Evolutionary conservation across 805 yeast genomes (phyloP).

Genomic region (Cyberlindnera euphorbiae): DNA sequence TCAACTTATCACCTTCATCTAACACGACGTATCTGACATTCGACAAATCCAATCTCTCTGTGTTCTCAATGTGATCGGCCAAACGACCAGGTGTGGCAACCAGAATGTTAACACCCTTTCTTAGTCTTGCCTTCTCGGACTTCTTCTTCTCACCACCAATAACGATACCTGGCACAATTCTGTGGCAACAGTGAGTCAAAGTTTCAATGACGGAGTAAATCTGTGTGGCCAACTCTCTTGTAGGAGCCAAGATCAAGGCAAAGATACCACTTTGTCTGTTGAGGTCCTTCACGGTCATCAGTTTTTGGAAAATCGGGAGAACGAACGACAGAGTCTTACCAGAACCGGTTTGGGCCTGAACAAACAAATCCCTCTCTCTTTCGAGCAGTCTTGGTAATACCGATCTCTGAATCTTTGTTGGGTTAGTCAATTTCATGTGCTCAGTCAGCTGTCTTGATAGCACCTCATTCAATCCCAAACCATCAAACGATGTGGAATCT

Average conservation of each 20-base stretch:
- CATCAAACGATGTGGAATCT: slow-evolving; percentile 64
- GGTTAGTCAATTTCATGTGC: slow-evolving; percentile 52
- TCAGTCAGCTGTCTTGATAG: slow-evolving; percentile 52
- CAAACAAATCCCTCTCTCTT: slow-evolving; percentile 59
- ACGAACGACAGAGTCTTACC: slow-evolving; percentile 91
- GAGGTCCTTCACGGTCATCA: slow-evolving; percentile 50
- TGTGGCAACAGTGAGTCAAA: slow-evolving; percentile 70
- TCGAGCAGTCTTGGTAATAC: slow-evolving; percentile 61
- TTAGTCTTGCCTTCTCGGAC: slow-evolving; percentile 88
- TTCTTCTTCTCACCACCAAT: slow-evolving; percentile 99
- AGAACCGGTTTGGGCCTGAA: slow-evolving; percentile 97
- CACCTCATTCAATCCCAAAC: slow-evolving; percentile 59
- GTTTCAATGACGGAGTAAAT: slow-evolving; percentile 77
- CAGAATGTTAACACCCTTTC: slow-evolving; percentile 94
- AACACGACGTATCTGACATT: slow-evolving; percentile 81
- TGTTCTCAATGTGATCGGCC: slow-evolving; percentile 90
- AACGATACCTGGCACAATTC: slow-evolving; percentile 91
- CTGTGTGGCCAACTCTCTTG: slow-evolving; percentile 91
- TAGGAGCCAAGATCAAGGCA: slow-evolving; percentile 87
- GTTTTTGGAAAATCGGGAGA: slow-evolving; percentile 72
- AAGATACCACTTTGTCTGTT: slow-evolving; percentile 75
- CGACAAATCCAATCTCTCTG: slow-evolving; percentile 65
- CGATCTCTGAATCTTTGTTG: slow-evolving; percentile 83
- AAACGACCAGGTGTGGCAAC: slow-evolving; percentile 97
- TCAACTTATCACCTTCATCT: slow-evolving; percentile 95